Evolutionary conservation across 306 rosid genomes (phyloP).

Genomic region (Cucumis melo): DNA sequence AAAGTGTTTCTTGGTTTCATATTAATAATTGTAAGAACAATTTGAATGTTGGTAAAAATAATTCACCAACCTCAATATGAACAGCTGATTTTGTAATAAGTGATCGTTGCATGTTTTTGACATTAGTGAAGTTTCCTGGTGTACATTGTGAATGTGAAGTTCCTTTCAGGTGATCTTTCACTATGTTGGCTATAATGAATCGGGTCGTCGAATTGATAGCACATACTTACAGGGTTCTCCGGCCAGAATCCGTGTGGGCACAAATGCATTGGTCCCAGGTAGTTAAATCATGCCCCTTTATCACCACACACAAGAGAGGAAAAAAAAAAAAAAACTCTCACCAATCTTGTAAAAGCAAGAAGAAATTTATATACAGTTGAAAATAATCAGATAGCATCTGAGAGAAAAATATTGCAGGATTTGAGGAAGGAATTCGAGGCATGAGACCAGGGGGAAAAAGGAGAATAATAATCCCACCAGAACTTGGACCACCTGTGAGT

Average conservation of each 20-base stretch:
- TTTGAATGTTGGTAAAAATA: not conserved
- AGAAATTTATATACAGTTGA: not conserved
- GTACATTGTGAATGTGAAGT: not conserved
- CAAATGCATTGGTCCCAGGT: conserved; percentile 91
- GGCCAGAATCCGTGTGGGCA: conserved; percentile 91
- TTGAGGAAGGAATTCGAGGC: conserved; percentile 88
- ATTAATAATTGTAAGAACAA: not conserved
- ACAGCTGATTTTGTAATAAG: not conserved
- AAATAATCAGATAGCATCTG: not conserved
- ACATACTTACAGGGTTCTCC: conserved; percentile 84
- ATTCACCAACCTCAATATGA: not conserved
- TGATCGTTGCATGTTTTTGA: not conserved
- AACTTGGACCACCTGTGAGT: conserved; percentile 95
- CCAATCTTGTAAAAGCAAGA: not conserved
- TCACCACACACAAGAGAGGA: not conserved
- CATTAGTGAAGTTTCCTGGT: not conserved
- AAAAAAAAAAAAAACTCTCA: no score
- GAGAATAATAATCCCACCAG: conserved; percentile 91
- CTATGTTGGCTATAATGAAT: conserved; percentile 83
- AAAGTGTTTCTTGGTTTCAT: not conserved
- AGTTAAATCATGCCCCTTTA: not conserved
- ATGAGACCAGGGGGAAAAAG: conserved; percentile 94
- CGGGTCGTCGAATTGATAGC: conserved; percentile 97
- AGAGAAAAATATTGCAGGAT: conserved; percentile 39
- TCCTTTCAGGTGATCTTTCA: conserved; percentile 72